Base-by-base conservation (phyloP, 2,329 filamentous ascomycete species). In the Venturia asperata region DNA sequence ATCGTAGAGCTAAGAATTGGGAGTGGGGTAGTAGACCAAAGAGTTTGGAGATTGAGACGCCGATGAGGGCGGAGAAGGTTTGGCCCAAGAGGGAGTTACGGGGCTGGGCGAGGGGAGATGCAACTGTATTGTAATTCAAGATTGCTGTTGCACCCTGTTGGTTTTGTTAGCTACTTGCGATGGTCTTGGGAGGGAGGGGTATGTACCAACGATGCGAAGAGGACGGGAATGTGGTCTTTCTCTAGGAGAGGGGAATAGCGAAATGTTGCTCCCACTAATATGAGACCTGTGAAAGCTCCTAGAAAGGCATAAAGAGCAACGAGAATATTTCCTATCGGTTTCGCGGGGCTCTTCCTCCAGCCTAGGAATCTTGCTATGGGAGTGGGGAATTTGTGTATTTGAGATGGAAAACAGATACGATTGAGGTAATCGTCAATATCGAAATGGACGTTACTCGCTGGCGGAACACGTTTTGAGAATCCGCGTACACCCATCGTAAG, bases 351-450 rank as follows among this genome's bases (percentile, higher is more conserved):
- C 47, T 71, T 72, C 30, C 79, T 71, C 66, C 80, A 77, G 3
- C 80, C 79, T 1, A 95, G 77, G 69, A 91, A 88, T 69, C 85
- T 83, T 24, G 89, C 83, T 24, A 94, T 72, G 0, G 83, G 82
- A 60, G 79, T 79, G 0, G 91, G 92, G 1, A 96, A 72, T 56
- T 79, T 77, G 37, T 82, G 77, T 73, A 90, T 82, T 69, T 83
- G 84, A 49, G 88, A 87, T 17, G 83, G 78, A 10, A 89, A 89
- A 30, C 95, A 72, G 67, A 85, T 80, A 2, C 82, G 88, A 73
- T 93, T 91, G 62, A 95, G 73, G 72, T 87, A 85, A n/a, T 76
- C 77, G 79, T 96, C 92, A 68, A 96, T 83, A 76, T 94, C 85
- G 75, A 95, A 85, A 71, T 87, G 56, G 45, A 65, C 21, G 39